Evolutionary conservation across 2,329 filamentous ascomycete species (phyloP), one percentile per base, ranked within the genome.

Genomic region (Thelonectria blattea): DNA sequence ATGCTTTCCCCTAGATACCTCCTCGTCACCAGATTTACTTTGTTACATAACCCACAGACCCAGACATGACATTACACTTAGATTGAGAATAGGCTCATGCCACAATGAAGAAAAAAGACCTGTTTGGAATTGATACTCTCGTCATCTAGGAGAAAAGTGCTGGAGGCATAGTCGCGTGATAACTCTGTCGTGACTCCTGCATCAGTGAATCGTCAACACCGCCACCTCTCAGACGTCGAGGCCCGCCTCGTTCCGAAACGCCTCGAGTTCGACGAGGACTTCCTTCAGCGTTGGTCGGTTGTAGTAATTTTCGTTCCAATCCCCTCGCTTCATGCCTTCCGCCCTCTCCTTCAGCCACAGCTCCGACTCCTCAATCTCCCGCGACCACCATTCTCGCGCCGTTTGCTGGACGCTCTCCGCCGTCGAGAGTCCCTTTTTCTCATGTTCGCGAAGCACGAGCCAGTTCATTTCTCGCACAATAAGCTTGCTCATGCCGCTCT

Each of bases 231-330:
- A 69, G 53, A 62, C 52, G 12, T 51, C 34, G 20, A 68, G 49
- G 37, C 61, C 62, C 14, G 60, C 57, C 32, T 68, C 65, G 27
- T 70, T 61, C 22, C 65, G 67, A 41, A 71, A 78, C 5, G 64
- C 62, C 39, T 69, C 60, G 8, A 78, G 66, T 14, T 72, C 71
- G 14, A 71, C 58, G 30, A 70, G 64, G 37, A 85, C 80, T 61
- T 85, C 76, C 41, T 69, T 72, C 47, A 85, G 66, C 9, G 65
- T 80, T 1, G 83, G 83, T 7, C 84, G 75, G 27, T 76, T 70
- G 63, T 80, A 85, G 62, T 79, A 79, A 62, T 86, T 86, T 48
- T 79, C 79, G 18, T 79, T 75, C 83, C 83, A 85, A 46, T 72
- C 68, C 2, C 82, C 82, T 6, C 60, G 67, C 60, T 74, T 75